phyloP scores from a whole-genome alignment of 371 early-diverging fungal genomes.

The Mortierella sp. region DNA sequence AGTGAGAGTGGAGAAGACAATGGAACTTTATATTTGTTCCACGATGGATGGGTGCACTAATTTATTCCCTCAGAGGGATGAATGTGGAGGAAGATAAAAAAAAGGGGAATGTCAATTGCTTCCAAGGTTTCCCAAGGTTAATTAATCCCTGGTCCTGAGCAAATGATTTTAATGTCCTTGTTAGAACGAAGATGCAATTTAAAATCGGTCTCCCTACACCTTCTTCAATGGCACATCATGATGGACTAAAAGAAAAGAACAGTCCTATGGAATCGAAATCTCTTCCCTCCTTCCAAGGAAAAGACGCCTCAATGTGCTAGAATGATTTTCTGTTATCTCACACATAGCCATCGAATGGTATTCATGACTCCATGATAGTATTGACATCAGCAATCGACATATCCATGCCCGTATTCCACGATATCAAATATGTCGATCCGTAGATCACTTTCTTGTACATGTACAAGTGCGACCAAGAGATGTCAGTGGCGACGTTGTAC shows the following conservation, averaged over 20 bases:
- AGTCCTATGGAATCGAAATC: background rate
- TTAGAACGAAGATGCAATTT: no score
- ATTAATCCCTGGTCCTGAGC: background rate
- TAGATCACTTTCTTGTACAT: background rate
- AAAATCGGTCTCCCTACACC: no score
- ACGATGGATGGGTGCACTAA: no score
- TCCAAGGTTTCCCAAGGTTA: background rate
- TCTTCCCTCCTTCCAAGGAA: background rate
- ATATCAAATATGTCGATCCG: background rate
- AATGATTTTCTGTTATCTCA: slow-evolving; percentile 1
- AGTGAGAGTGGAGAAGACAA: background rate
- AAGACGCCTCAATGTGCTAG: background rate
- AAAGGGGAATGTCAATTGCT: background rate
- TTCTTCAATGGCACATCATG: no score
- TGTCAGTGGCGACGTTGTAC: background rate
- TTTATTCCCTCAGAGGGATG: slow-evolving; percentile 1
- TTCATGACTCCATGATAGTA: background rate
- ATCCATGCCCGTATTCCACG: background rate
- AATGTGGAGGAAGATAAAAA: background rate
- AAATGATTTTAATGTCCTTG: no score
- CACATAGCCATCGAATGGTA: background rate
- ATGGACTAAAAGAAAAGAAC: background rate
- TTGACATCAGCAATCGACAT: background rate
- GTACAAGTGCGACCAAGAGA: background rate
- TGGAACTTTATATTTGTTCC: background rate